These are phyloP conservation scores for Xanthoparmelia taractica DNA, from an alignment of 495 filamentous ascomycete species.

Conservation along the genomic window DNA sequence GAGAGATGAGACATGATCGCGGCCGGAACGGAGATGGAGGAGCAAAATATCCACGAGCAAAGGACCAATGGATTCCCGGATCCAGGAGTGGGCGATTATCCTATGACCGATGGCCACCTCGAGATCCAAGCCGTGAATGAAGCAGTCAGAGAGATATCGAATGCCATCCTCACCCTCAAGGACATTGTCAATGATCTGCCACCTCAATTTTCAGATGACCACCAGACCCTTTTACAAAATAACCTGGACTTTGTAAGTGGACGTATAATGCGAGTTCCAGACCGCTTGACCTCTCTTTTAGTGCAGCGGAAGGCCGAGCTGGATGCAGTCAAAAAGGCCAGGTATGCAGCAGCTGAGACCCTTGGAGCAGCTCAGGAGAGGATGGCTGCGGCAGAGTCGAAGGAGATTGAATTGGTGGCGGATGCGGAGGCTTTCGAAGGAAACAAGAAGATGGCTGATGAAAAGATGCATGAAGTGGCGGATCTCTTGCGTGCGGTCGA, in stretches of 20 bases:
- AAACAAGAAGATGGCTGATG: neutral
- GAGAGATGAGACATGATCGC: neutral
- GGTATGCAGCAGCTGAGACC: neutral
- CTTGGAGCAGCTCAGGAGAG: neutral
- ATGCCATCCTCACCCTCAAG: neutral
- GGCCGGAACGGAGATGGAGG: neutral
- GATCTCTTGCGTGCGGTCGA: neutral
- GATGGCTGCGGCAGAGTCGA: neutral
- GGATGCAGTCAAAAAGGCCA: neutral
- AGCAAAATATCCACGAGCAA: neutral
- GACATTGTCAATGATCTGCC: neutral
- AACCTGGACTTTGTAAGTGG: neutral
- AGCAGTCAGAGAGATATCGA: neutral
- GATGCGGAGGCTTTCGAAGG: neutral
- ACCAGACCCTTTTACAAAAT: neutral
- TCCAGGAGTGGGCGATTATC: neutral
- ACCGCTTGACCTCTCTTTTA: neutral
- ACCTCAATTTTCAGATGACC: neutral
- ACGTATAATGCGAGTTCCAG: neutral
- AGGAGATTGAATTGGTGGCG: neutral
- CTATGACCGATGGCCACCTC: neutral
- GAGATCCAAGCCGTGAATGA: conserved; percentile 1
- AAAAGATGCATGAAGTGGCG: neutral
- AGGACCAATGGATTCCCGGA: neutral
- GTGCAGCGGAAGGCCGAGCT: neutral